Conservation (phyloP, 192 early-diverging fungal genomes). For the Gaertneriomyces semiglobifer region DNA sequence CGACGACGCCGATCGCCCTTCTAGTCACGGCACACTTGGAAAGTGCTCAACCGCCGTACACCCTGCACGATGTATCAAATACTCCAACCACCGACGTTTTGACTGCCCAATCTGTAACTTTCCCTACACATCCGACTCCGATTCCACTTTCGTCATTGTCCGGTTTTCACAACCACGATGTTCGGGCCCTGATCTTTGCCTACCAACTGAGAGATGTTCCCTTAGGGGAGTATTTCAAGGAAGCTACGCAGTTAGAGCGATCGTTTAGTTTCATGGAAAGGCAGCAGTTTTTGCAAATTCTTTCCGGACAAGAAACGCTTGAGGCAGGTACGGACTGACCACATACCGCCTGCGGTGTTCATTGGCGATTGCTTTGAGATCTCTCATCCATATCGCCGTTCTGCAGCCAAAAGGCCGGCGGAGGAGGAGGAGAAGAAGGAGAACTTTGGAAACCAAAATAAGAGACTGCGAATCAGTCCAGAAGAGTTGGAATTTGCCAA, state of each 20-base stretch:
- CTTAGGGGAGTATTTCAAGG: constrained; percentile 70
- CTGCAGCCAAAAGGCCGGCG: no score
- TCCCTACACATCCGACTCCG: no score
- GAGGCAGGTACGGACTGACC: neutral
- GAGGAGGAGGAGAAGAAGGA: no score
- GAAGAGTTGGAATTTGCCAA: constrained; percentile 19
- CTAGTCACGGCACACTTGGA: no score
- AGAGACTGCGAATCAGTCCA: neutral
- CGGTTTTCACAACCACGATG: constrained; percentile 57
- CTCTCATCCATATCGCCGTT: no score
- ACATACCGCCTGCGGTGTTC: no score
- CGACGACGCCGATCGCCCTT: no score
- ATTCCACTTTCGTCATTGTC: neutral
- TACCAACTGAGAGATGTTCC: constrained; percentile 59
- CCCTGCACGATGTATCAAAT: no score
- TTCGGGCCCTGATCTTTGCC: constrained; percentile 71
- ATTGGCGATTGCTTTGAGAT: no score
- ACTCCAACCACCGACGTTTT: no score
- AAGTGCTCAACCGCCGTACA: no score
- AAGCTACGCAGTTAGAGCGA: constrained; percentile 51
- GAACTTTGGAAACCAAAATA: neutral
- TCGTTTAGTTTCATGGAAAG: constrained; percentile 75
- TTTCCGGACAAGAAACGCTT: neutral
- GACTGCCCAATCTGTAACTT: no score
- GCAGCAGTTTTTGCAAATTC: constrained; percentile 63